A percentile compares a stretch with the other conserved stretches of the same genome.
These are phyloP conservation scores for Avena sativa DNA, from an alignment of 176 grass and related monocot species.

Conservation along the genomic window DNA sequence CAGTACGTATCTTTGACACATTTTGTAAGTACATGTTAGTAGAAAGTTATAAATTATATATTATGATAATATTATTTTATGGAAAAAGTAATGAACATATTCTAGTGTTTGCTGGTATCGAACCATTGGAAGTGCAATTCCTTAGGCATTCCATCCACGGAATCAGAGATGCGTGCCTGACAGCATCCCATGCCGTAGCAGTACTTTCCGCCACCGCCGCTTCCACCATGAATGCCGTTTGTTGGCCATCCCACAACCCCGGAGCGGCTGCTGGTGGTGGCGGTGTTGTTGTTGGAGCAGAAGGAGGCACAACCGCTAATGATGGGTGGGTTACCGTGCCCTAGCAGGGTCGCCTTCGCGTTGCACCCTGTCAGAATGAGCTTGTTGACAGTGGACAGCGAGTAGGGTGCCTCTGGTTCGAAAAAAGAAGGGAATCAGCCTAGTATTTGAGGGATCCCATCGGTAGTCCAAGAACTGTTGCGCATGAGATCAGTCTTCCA, in stretches of 20 bases:
- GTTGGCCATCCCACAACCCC: not conserved
- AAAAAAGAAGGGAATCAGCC: not conserved
- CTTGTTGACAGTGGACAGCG: not conserved
- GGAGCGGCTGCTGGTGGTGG: too few species aligned
- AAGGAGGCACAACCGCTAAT: not conserved
- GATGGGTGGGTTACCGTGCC: not conserved
- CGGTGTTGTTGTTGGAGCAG: not conserved
- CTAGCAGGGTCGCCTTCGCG: fast-evolving
- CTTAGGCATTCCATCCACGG: not conserved
- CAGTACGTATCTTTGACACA: not conserved
- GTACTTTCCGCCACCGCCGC: too few species aligned
- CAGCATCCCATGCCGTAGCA: not conserved
- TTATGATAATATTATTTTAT: not conserved
- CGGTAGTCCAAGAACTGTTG: too few species aligned
- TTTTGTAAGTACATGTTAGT: not conserved
- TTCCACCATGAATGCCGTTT: not conserved
- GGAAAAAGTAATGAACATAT: not conserved
- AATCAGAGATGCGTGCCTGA: too few species aligned
- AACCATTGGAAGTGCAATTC: not conserved
- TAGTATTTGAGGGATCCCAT: fast-evolving
- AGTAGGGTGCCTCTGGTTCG: not conserved
- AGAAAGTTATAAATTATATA: not conserved
- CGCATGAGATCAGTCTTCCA: fast-evolving
- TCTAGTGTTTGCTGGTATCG: too few species aligned
- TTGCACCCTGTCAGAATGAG: not conserved